Evolutionary conservation across 2,329 filamentous ascomycete genomes (phyloP), one percentile per base, ranked within the genome.

Genomic region (Colletotrichum viniferum): DNA sequence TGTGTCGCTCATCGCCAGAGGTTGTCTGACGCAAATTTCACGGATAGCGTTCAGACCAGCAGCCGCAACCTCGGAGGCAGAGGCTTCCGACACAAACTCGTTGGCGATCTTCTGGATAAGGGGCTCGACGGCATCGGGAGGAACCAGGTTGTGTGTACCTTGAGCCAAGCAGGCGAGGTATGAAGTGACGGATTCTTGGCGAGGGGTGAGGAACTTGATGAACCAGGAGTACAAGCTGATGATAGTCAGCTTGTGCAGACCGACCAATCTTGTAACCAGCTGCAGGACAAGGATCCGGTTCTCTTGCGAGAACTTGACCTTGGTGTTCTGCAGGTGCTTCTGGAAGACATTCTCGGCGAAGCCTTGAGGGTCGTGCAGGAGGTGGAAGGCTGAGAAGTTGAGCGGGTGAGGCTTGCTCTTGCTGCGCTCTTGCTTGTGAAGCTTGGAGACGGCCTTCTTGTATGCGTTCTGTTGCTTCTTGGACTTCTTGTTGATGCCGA

Each of bases 161-260:
- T 98, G 97, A 1, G 97, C 97, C 71, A 98, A 89, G 13, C 94
- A 98, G 14, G 97, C 97, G 73, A 99, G 88, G 85, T 98, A 98
- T 0, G 95, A 96, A 1, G 97, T 98, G 78, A 98, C 97, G 2
- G 92, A 95, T 34, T 94, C 94, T 86, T 98, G 97, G 76, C 93
- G 93, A 24, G 95, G 96, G 3, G 95, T 97, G 69, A 98, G 91
- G 84, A 93, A 96, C 85, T 98, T 98, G 84, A 96, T 93, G 83
- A 98, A 98, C 90, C 97, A 98, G 28, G 96, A 98, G 87, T 98
- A 99, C 32, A 99, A 91, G 10, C 94, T 92, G 77, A 98, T 93
- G 65, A 98, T 90, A 2, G 94, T 97, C 78, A 98, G 89, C 86
- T 97, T 96, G 87, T 99, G 97, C 77, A 98, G 88, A 79, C 97